These are phyloP conservation scores for Pseudogymnoascus sp. DNA, from an alignment of 2,329 filamentous ascomycete species.

Conservation along the genomic window DNA sequence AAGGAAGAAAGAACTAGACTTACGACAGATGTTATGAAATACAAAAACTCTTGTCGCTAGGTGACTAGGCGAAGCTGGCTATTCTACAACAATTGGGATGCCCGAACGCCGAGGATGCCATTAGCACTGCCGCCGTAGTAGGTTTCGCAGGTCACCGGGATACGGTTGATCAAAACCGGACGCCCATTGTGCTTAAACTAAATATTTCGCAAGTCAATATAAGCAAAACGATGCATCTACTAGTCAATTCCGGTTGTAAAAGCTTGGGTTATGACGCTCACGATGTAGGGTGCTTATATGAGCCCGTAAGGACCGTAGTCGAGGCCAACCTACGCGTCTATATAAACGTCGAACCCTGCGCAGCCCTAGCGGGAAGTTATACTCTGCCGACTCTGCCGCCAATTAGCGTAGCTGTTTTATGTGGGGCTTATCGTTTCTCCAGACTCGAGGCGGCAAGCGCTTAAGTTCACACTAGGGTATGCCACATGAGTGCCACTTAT, in stretches of 20 bases:
- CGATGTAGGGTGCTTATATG: neutral
- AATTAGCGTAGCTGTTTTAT: neutral
- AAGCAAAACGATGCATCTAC: neutral
- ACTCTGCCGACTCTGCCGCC: neutral
- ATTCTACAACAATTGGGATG: neutral
- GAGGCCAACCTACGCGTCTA: neutral
- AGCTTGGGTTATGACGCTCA: neutral
- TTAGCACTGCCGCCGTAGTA: neutral
- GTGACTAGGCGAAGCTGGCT: neutral
- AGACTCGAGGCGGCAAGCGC: neutral
- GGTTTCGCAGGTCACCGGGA: neutral
- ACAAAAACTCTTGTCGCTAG: neutral
- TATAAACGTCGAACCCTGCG: neutral
- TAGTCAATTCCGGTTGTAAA: neutral
- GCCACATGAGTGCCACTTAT: neutral
- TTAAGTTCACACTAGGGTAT: neutral
- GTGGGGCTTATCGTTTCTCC: neutral
- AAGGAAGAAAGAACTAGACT: neutral
- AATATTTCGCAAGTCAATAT: neutral
- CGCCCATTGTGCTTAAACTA: neutral
- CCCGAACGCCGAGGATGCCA: neutral
- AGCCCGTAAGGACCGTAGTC: neutral
- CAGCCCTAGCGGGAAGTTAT: neutral
- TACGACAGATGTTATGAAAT: neutral
- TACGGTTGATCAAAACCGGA: neutral